phyloP scores from a whole-genome alignment of 352 stramenopile genomes.

The Phytophthora podocarpi region DNA sequence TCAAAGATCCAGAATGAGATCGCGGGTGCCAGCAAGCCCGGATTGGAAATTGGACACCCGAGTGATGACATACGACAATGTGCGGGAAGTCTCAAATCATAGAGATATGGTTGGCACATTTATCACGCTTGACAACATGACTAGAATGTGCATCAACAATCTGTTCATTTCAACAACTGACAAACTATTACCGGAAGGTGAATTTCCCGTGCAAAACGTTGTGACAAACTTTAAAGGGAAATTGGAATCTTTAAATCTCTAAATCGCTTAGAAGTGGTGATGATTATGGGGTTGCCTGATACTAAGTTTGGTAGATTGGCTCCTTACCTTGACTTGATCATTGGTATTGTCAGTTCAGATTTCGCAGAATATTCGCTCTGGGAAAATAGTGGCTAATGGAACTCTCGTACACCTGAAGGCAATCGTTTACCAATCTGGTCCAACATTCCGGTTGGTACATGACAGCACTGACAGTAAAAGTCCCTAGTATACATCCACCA shows the following conservation, averaged over 20 bases:
- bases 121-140: constrained; percentile 5
- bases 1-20: constrained; percentile 30
- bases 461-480: no score
- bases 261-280: neutral
- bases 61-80: neutral
- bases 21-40: constrained; percentile 28
- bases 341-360: neutral
- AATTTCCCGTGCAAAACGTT: neutral
- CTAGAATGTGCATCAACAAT: neutral
- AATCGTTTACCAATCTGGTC: neutral
- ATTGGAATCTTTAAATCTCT: neutral
- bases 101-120: no score
- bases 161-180: neutral
- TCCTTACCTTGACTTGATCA: neutral
- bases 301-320: neutral
- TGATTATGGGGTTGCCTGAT: neutral
- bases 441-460: no score
- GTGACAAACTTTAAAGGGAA: constrained; percentile 3
- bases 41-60: constrained; percentile 18
- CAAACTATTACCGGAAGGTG: neutral
- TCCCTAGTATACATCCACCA: no score
- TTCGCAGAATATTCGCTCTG: neutral
- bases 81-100: no score
- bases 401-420: neutral
- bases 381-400: constrained; percentile 5